Conservation (phyloP, 805 yeast genomes). For the Wickerhamomyces silvicola region DNA sequence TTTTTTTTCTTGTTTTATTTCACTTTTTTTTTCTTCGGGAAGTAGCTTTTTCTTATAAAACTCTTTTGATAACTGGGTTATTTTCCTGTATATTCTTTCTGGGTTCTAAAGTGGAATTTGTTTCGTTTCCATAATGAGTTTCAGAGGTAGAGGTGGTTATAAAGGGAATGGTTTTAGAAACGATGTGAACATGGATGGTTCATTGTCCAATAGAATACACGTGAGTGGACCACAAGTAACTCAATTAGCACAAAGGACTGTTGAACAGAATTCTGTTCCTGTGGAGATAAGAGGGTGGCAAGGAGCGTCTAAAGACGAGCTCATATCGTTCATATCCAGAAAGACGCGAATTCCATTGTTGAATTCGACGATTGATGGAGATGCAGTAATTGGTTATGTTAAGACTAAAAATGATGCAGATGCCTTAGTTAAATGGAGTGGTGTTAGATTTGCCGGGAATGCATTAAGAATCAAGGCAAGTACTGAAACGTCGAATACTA, state of each 20-base stretch:
- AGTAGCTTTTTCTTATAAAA: no score
- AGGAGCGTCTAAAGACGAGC: constrained; percentile 64
- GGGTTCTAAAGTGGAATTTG: no score
- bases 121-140: no score
- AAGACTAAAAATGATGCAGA: constrained; percentile 49
- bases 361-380: constrained; percentile 49
- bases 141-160: no score
- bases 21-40: no score
- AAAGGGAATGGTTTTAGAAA: no score
- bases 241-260: constrained; percentile 21
- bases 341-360: constrained; percentile 52
- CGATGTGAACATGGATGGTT: neutral
- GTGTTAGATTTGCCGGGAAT: constrained; percentile 78
- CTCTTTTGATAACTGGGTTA: no score
- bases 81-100: no score
- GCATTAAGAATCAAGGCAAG: constrained; percentile 51
- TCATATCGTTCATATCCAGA: constrained; percentile 62
- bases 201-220: neutral
- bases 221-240: constrained; percentile 9
- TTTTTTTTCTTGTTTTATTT: no score
- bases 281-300: constrained; percentile 78
- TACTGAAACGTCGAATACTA: constrained; percentile 45
- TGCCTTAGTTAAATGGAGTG: constrained; percentile 53
- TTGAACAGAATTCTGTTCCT: constrained; percentile 31
- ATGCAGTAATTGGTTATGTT: constrained; percentile 55